A percentile compares a stretch with the other conserved stretches of the same genome.
These are phyloP conservation scores for Trichoderma koningiopsis DNA, from an alignment of 2,329 filamentous ascomycete genomes.

Conservation along the genomic window DNA sequence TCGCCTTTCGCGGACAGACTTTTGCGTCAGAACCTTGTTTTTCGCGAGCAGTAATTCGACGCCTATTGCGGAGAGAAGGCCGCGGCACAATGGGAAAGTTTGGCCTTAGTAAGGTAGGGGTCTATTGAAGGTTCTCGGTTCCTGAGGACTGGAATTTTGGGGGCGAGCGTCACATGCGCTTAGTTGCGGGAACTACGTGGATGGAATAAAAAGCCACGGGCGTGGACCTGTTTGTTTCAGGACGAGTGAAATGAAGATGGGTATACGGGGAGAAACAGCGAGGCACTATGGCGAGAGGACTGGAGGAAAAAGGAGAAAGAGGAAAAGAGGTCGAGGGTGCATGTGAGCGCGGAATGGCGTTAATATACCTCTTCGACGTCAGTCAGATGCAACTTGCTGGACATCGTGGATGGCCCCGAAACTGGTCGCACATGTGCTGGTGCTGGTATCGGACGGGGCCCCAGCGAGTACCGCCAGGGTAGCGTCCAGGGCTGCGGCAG, in stretches of 20 bases:
- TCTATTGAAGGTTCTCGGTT: background rate
- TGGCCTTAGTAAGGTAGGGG: background rate
- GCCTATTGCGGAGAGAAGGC: background rate
- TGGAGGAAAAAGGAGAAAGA: background rate
- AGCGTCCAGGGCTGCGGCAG: background rate
- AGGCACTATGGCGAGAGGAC: background rate
- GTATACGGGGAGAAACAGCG: background rate
- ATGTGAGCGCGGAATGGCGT: background rate
- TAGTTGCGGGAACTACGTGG: background rate
- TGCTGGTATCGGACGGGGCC: background rate
- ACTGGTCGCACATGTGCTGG: background rate
- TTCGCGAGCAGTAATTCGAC: background rate
- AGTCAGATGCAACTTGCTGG: slow-evolving; percentile 3
- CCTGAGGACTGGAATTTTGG: slow-evolving; percentile 16
- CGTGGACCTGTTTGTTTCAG: background rate
- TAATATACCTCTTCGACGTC: background rate
- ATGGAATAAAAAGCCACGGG: background rate
- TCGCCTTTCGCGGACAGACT: background rate
- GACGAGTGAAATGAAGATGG: background rate
- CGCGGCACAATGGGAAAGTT: background rate
- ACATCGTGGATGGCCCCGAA: background rate
- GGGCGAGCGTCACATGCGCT: slow-evolving; percentile 23
- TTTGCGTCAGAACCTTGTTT: background rate
- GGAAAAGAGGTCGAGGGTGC: background rate
- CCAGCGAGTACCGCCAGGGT: background rate